Percentiles rank a stretch among this genome's conserved stretches.
Conservation (phyloP, 495 filamentous ascomycete species). For the Daldinia vernicosa region DNA sequence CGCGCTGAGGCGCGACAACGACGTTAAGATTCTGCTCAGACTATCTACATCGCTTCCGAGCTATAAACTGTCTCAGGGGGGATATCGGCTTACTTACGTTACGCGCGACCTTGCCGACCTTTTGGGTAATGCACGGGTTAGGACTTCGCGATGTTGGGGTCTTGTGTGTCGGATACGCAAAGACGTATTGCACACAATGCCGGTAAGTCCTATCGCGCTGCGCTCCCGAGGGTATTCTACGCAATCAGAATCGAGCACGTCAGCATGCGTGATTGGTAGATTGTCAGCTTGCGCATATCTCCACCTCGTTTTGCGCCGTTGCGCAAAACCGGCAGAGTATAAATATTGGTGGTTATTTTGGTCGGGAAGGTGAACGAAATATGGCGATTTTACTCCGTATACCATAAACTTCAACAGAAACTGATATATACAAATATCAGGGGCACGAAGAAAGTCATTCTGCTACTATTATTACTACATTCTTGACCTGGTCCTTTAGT, state of each 20-base stretch:
- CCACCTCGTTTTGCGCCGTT: conserved; percentile 44
- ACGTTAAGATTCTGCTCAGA: conserved; percentile 21
- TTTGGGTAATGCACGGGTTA: not conserved
- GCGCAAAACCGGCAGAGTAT: conserved; percentile 44
- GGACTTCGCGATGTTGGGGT: conserved; percentile 15
- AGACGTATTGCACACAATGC: conserved; percentile 28
- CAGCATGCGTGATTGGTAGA: conserved; percentile 37
- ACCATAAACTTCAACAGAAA: conserved; percentile 5
- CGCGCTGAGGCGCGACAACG: conserved; percentile 30
- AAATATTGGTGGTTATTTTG: conserved; percentile 28
- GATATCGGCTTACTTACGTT: conserved; percentile 1
- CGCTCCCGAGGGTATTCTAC: conserved; percentile 25
- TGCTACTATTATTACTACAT: conserved; percentile 2
- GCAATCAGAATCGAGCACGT: conserved; percentile 39
- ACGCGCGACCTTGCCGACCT: not conserved
- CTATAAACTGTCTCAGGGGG: not conserved
- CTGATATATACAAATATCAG: conserved; percentile 1
- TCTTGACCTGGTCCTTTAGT: not conserved
- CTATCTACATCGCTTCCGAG: conserved; percentile 18
- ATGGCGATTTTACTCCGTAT: conserved; percentile 10
- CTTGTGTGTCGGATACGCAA: conserved; percentile 19
- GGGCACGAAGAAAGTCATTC: not conserved
- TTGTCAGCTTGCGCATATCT: conserved; percentile 40
- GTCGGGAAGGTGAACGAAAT: not conserved
- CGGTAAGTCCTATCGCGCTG: conserved; percentile 17